Evolutionary conservation across 306 rosid species (phyloP).

Genomic region (Glycine soja): DNA sequence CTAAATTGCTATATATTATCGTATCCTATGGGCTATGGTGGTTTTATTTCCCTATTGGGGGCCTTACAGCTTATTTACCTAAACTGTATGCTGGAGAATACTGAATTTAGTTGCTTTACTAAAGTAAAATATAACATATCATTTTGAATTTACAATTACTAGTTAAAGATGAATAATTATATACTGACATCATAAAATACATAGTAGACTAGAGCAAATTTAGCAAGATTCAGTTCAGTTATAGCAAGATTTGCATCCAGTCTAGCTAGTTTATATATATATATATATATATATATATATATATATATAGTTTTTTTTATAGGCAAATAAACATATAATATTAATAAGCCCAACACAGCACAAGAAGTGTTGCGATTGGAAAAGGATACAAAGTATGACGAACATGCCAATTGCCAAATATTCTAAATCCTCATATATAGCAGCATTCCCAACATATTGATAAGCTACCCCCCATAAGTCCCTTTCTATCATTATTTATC

Average conservation of each 20-base stretch:
- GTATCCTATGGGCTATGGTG: neutral
- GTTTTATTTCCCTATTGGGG: neutral
- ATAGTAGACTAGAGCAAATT: neutral
- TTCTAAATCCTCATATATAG: too few species aligned
- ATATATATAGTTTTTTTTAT: too few species aligned
- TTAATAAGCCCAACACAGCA: too few species aligned
- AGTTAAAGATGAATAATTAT: too few species aligned
- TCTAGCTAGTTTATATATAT: neutral
- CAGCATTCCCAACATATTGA: too few species aligned
- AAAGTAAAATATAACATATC: neutral
- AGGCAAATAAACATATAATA: too few species aligned
- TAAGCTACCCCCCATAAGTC: too few species aligned
- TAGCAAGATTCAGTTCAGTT: neutral
- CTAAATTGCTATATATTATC: neutral
- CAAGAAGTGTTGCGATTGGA: too few species aligned
- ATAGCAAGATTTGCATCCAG: neutral
- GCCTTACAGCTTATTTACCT: neutral
- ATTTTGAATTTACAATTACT: conserved; percentile 6
- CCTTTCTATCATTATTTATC: too few species aligned
- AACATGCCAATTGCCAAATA: too few species aligned
- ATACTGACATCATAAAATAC: neutral
- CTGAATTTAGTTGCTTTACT: neutral
- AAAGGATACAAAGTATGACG: too few species aligned
- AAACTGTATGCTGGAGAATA: neutral
- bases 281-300: too few species aligned